Conservation (phyloP, 2,329 filamentous ascomycete genomes). For the Fusarium sp. region DNA sequence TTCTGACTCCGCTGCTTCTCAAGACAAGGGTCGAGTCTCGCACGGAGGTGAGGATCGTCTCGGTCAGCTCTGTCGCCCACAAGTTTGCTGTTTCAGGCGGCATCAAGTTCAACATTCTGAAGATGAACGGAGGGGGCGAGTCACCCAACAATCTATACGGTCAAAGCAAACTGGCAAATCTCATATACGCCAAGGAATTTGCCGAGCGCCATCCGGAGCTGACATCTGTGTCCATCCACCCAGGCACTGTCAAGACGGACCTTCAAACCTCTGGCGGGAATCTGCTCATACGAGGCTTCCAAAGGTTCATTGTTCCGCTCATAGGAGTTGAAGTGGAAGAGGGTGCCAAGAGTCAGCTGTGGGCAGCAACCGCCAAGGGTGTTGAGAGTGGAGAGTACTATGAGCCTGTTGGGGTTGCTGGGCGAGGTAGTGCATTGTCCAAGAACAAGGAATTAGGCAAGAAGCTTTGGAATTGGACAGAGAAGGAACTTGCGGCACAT, state of each 20-base stretch:
- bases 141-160: background rate
- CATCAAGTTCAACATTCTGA: background rate
- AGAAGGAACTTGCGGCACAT: background rate
- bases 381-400: background rate
- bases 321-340: background rate
- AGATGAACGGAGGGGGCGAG: background rate
- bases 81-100: background rate
- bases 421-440: background rate
- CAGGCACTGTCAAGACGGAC: background rate
- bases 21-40: background rate
- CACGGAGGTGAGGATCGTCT: background rate
- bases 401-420: background rate
- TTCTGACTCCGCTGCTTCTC: background rate
- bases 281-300: background rate
- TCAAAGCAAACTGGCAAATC: background rate
- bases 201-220: background rate
- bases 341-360: background rate
- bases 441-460: background rate
- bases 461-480: slow-evolving; percentile 2
- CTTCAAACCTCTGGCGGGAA: background rate
- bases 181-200: background rate
- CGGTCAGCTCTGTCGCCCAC: background rate
- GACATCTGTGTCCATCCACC: background rate
- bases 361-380: background rate
- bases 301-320: background rate